Conservation (phyloP, 768 basidiomycete genomes). For the Mycena olivaceomarginata region DNA sequence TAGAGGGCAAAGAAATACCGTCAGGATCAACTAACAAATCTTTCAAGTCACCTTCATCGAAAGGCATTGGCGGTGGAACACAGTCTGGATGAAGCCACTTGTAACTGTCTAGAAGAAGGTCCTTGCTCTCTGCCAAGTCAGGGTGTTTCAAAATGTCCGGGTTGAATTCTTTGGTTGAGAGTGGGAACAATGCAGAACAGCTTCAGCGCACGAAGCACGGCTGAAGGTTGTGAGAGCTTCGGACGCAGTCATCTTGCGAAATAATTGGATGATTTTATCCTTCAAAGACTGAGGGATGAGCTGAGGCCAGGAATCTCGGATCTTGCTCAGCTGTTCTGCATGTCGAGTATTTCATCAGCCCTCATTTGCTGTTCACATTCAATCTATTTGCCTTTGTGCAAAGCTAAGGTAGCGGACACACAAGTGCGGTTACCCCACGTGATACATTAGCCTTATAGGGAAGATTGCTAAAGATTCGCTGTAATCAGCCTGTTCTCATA, state of each 20-base stretch:
- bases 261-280: background rate
- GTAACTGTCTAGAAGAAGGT: background rate
- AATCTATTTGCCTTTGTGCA: too few species aligned
- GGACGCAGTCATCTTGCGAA: background rate
- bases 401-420: too few species aligned
- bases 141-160: background rate
- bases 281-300: slow-evolving; percentile 2
- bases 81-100: background rate
- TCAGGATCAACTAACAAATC: background rate
- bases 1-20: background rate
- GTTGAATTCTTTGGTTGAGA: background rate
- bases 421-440: too few species aligned
- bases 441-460: too few species aligned
- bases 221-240: background rate
- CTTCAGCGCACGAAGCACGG: background rate
- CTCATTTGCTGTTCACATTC: background rate
- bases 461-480: too few species aligned
- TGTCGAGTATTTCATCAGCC: background rate
- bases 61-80: too few species aligned
- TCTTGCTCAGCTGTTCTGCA: background rate
- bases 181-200: background rate
- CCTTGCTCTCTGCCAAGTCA: background rate
- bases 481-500: too few species aligned
- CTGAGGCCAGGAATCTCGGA: background rate
- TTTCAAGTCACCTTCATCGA: too few species aligned